Conservation (phyloP, 129 eudicot species). For the Arctium lappa region DNA sequence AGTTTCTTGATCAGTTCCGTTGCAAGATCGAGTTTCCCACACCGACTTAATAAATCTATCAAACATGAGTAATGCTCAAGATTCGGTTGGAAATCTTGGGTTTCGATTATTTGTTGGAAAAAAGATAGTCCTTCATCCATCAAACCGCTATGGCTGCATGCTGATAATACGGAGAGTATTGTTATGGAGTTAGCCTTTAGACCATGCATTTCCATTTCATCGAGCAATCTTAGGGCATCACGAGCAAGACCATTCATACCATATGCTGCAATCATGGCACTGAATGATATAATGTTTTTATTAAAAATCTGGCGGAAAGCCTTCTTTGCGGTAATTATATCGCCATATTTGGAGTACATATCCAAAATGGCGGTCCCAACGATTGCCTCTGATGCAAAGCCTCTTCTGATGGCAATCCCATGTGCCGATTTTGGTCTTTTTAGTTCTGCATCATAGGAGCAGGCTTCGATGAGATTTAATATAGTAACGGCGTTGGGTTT, state of each 20-base stretch:
- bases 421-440: slow-evolving; percentile 57
- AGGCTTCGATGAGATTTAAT: slow-evolving; percentile 74
- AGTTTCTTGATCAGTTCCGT: slow-evolving; percentile 43
- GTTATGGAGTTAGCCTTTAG: slow-evolving; percentile 63
- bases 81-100: slow-evolving; percentile 38
- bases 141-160: slow-evolving; percentile 92
- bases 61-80: slow-evolving; percentile 75
- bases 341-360: slow-evolving; percentile 81
- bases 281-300: slow-evolving; percentile 62
- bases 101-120: slow-evolving; percentile 48
- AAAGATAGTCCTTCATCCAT: slow-evolving; percentile 52
- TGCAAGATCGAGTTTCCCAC: slow-evolving; percentile 72
- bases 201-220: slow-evolving; percentile 52
- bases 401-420: slow-evolving; percentile 59
- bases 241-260: slow-evolving; percentile 79
- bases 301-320: slow-evolving; percentile 45
- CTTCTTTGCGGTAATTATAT: slow-evolving; percentile 49
- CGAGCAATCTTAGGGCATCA: slow-evolving; percentile 46
- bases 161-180: slow-evolving; percentile 65
- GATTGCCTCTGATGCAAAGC: slow-evolving; percentile 48
- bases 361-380: slow-evolving; percentile 78
- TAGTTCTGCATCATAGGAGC: slow-evolving; percentile 52
- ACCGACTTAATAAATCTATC: slow-evolving; percentile 71
- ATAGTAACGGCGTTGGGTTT: slow-evolving; percentile 54
- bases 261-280: slow-evolving; percentile 78